Percentiles rank a stretch among this genome's conserved stretches.
Evolutionary conservation across 1,284 basidiomycete species (phyloP).

Genomic region (Puccinia triticina): DNA sequence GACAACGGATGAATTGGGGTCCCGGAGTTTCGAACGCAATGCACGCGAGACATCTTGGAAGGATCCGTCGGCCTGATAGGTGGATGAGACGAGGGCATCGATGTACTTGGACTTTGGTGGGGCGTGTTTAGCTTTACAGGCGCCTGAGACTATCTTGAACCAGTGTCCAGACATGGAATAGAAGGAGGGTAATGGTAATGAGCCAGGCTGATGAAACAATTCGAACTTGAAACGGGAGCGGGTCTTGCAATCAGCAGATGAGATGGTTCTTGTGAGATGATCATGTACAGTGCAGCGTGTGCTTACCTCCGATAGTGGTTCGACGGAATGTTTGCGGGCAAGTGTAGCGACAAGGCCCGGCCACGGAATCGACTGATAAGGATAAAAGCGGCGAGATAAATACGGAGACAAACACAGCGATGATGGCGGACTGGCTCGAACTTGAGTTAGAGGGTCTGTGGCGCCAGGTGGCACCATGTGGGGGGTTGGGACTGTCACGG

Average conservation of each 20-base stretch:
- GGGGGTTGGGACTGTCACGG: too few relatives aligned
- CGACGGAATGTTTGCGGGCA: not conserved
- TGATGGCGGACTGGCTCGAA: too few relatives aligned
- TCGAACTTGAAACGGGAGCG: not conserved
- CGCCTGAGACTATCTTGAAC: constrained; percentile 52
- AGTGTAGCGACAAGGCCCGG: too few relatives aligned
- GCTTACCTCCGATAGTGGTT: not conserved
- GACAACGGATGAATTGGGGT: constrained; percentile 87
- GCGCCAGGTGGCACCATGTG: too few relatives aligned
- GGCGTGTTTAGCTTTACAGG: constrained; percentile 81
- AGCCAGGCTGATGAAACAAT: not conserved
- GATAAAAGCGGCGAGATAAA: too few relatives aligned
- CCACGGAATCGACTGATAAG: too few relatives aligned
- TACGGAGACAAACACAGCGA: too few relatives aligned
- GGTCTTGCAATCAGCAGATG: not conserved
- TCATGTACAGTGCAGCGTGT: not conserved
- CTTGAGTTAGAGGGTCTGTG: too few relatives aligned
- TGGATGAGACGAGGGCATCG: constrained; percentile 84
- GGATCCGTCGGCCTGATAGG: constrained; percentile 87
- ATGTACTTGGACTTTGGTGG: constrained; percentile 81
- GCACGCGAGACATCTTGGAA: constrained; percentile 89
- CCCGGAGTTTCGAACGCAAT: constrained; percentile 77
- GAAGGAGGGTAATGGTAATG: not conserved
- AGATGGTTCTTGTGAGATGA: not conserved
- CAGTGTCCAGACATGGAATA: constrained; percentile 42